Evolutionary conservation across 169 alveolate species (phyloP), one percentile per base, ranked within the genome.

Genomic region (Cryptosporidium tyzzeri): DNA sequence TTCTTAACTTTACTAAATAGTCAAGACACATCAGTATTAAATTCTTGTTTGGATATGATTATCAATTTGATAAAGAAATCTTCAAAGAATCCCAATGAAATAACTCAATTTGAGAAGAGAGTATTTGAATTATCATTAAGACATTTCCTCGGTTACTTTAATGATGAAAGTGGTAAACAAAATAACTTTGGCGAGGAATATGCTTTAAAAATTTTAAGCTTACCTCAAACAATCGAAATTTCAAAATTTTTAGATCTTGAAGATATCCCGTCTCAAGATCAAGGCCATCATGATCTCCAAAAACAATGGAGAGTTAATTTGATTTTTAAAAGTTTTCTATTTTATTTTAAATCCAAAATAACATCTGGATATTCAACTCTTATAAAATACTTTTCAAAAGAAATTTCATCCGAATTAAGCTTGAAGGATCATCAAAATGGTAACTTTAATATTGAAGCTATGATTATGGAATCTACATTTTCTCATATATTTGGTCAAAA

Each of bases 41-140:
- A 65, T 39, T 80, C 89, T 61, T 80, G 89, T 41, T 45, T 80
- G 21, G 74, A 80, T 10, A 29, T 80, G 12, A 67, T 80, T 41
- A 41, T 10, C 31, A 41, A 80, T 62, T 21, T 67, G 48, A 62
- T 65, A 1, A 6, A 16, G 8, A 59, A 80, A 41, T 65, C 67
- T 14, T 26, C 23, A 23, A 59, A 59, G 39, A 31, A 80, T 37
- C n/a, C 29, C 41, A 33, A 14, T 9, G 35, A 62, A 14, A 59
- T 80, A 0, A 62, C 45, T 65, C 48, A 41, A 41, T 61, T 80
- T 8, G 80, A 80, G 31, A 80, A 29, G 18, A 80, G 50, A 21
- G 45, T 80, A 31, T 80, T 80, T 80, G 89, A 80, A 37, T 21
- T 80, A 21, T 37, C 89, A 33, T 26, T 80, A 12, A 65, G 33